Evolutionary conservation across 225 moss, liverwort and hornwort genomes (phyloP).

Genomic region (Antitrichia curtipendula): DNA sequence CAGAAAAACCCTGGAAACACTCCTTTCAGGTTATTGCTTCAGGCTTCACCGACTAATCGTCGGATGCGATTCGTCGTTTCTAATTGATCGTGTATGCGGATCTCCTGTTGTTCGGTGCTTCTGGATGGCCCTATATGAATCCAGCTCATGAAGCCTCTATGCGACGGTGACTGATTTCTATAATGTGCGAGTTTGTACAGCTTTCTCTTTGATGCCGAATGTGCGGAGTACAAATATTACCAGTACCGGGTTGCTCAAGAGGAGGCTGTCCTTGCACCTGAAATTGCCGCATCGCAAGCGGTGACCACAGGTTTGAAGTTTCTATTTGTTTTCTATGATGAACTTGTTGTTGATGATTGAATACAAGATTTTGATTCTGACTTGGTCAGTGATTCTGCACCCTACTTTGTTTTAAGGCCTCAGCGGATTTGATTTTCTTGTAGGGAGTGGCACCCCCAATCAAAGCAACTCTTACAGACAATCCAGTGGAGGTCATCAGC

Average conservation of each 20-base stretch:
- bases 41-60: neutral
- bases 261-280: conserved; percentile 40
- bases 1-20: conserved; percentile 93
- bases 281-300: conserved; percentile 17
- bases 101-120: neutral
- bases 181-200: conserved; percentile 20
- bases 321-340: neutral
- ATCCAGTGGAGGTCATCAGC: conserved; percentile 52
- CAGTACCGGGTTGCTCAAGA: conserved; percentile 71
- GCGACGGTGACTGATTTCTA: neutral
- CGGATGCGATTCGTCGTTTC: neutral
- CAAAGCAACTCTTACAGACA: conserved; percentile 32
- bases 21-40: conserved; percentile 61
- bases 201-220: conserved; percentile 78
- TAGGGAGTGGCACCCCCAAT: conserved; percentile 42
- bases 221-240: conserved; percentile 90
- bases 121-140: neutral
- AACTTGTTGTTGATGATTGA: neutral
- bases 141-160: neutral
- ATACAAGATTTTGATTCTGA: neutral
- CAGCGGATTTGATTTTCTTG: neutral
- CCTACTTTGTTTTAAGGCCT: neutral
- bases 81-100: neutral
- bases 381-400: neutral
- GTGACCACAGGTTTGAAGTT: conserved; percentile 36